Evolutionary conservation across 495 filamentous ascomycete species (phyloP), one percentile per base, ranked within the genome.

Genomic region (Penicillium mononematosum): DNA sequence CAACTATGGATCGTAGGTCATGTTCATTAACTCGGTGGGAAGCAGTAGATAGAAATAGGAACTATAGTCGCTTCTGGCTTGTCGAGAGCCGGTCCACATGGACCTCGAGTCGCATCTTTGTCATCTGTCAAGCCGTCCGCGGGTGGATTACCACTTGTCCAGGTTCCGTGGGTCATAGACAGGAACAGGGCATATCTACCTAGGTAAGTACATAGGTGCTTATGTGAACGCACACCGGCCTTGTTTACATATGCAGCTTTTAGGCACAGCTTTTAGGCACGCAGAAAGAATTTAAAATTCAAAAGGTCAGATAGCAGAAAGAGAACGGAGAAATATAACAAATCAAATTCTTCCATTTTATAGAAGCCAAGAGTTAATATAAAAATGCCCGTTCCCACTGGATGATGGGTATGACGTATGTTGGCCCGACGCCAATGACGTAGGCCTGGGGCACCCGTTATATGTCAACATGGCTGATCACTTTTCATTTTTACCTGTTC

Each of bases 391-490:
- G 29, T 31, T 32, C 10, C 10, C 31, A 12, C 9, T 31, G 22
- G 22, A 22, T 32, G 12, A 17, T n/a, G 9, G n/a, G 2, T 16
- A 65, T 65, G 63, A 65, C 63, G 63, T 65, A 39, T 38, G 38
- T 2, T 8, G 5, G 27, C 27, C 31, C 19, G 34, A 41, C 41
- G 59, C 53, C 59, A 29, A 57, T 65, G 60, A 63, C 63, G 56
- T 65, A 62, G 51, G 31, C 10, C 10, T 34, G 11, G 31, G 4
- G 31, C 29, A 50, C 44, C 52, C 60, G 55, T 62, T 54, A 52
- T 25, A 50, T 50, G 60, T 59, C 42, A 52, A 48, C 20, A 42
- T 39, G 45, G 29, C 27, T 38, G 43, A 50, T n/a, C 39, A 16
- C 27, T 29, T 20, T 52, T 22, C 4, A 38, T 32, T 22, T 22